A percentile compares a stretch with the other conserved stretches of the same genome.
Conservation (phyloP, 306 rosid genomes). For the Parietaria judaica region DNA sequence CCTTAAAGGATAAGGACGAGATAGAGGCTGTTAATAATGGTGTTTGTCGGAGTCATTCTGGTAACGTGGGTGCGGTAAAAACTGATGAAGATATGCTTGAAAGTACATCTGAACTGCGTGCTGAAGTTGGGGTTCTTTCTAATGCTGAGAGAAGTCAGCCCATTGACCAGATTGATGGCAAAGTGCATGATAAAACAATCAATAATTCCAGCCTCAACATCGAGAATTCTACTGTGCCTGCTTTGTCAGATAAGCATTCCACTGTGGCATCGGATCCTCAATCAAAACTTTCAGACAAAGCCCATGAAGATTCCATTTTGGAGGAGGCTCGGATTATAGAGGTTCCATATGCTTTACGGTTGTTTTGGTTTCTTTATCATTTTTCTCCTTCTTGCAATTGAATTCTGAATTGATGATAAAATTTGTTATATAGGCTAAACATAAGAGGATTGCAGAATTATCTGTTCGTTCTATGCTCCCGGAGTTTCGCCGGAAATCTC, state of each 20-base stretch:
- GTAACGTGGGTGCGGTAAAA: slow-evolving; percentile 27
- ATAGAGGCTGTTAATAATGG: slow-evolving; percentile 25
- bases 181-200: slow-evolving; percentile 27
- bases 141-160: slow-evolving; percentile 35
- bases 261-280: slow-evolving; percentile 35
- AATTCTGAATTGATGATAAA: slow-evolving; percentile 23
- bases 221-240: slow-evolving; percentile 35
- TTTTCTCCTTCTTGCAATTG: slow-evolving; percentile 4
- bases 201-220: slow-evolving; percentile 33
- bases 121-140: slow-evolving; percentile 31
- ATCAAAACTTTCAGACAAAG: slow-evolving; percentile 54
- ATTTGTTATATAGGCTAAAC: slow-evolving; percentile 61
- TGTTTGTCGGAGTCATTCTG: slow-evolving; percentile 36
- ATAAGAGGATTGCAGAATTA: slow-evolving; percentile 83
- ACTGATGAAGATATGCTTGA: slow-evolving; percentile 29
- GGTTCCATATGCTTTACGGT: slow-evolving; percentile 38
- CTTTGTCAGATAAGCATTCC: slow-evolving; percentile 27
- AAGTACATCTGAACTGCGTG: slow-evolving; percentile 35
- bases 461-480: slow-evolving; percentile 49
- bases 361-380: too few species aligned
- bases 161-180: slow-evolving; percentile 38
- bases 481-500: slow-evolving; percentile 56
- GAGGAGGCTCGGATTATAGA: slow-evolving; percentile 81
- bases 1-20: slow-evolving; percentile 34
- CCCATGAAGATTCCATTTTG: slow-evolving; percentile 81